Percentiles rank a stretch among this genome's conserved stretches.
Evolutionary conservation across 2,329 filamentous ascomycete species (phyloP).

Genomic region (Aspergillus sp.): DNA sequence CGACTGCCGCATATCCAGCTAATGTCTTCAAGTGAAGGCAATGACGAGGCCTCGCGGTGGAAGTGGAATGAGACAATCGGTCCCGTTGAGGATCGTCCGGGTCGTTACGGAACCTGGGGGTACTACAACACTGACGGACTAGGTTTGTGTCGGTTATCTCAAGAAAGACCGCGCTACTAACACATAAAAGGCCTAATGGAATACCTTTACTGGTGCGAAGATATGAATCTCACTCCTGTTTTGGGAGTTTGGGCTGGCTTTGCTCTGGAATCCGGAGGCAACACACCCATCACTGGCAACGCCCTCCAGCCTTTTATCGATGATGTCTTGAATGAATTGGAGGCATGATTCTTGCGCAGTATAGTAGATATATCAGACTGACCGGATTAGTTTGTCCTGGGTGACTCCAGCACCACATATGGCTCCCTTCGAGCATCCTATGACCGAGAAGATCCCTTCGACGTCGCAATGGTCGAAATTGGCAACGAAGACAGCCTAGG

Average conservation of each 20-base stretch:
- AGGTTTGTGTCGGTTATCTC: constrained; percentile 23
- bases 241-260: constrained; percentile 51
- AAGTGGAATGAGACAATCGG: constrained; percentile 37
- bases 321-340: constrained; percentile 52
- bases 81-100: constrained; percentile 37
- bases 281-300: constrained; percentile 39
- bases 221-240: constrained; percentile 48
- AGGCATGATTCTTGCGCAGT: constrained; percentile 22
- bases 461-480: constrained; percentile 52
- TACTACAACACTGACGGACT: constrained; percentile 55
- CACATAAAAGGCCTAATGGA: constrained; percentile 39
- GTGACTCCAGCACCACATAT: constrained; percentile 46
- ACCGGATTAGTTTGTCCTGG: constrained; percentile 44
- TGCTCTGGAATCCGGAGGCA: constrained; percentile 44
- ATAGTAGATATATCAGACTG: not conserved
- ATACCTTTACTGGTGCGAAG: constrained; percentile 51
- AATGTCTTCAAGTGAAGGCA: constrained; percentile 11
- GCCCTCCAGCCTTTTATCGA: constrained; percentile 50
- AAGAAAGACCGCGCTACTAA: not conserved
- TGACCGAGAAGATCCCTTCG: constrained; percentile 52
- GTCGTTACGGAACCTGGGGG: constrained; percentile 47
- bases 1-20: not conserved
- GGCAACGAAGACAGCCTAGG: constrained; percentile 59
- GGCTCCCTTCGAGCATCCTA: constrained; percentile 48
- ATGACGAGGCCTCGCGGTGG: constrained; percentile 18